Conservation (phyloP, 1,284 basidiomycete species). For the Moesziomyces globuligerus region DNA sequence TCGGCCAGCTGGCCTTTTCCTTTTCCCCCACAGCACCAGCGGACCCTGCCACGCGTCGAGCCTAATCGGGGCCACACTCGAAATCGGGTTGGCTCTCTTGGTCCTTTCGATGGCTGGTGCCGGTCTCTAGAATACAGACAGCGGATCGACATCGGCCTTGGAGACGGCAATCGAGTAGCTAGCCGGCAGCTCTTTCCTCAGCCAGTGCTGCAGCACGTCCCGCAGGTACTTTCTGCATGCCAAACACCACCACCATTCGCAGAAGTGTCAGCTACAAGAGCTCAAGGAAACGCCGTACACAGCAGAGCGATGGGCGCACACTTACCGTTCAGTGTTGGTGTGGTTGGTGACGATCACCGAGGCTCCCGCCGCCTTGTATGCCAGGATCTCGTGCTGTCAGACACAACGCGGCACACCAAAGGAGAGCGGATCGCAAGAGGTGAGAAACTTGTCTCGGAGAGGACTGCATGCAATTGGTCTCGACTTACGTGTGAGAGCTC, state of each 20-base stretch:
- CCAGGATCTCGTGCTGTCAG: constrained; percentile 62
- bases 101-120: too few relatives aligned
- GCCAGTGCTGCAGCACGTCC: constrained; percentile 45
- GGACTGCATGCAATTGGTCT: neutral
- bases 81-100: too few relatives aligned
- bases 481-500: constrained; percentile 57
- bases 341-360: constrained; percentile 64
- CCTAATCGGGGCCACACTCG: constrained; percentile 3
- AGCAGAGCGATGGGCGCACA: neutral
- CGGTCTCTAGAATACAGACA: constrained; percentile 36
- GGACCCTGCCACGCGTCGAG: constrained; percentile 27
- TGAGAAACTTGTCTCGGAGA: neutral
- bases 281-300: neutral
- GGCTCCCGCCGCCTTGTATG: constrained; percentile 56
- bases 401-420: neutral
- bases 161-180: constrained; percentile 29
- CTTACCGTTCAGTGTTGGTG: constrained; percentile 61
- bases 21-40: neutral
- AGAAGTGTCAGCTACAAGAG: neutral
- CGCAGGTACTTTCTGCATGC: constrained; percentile 50
- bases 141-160: constrained; percentile 38
- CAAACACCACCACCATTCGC: neutral
- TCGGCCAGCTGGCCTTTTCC: neutral
- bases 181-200: constrained; percentile 20
- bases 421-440: neutral